Percentiles rank a stretch among this genome's conserved stretches.
These are phyloP conservation scores for Tetrastigma voinierianum DNA, from an alignment of 164 flowering plant species.

Conservation along the genomic window DNA sequence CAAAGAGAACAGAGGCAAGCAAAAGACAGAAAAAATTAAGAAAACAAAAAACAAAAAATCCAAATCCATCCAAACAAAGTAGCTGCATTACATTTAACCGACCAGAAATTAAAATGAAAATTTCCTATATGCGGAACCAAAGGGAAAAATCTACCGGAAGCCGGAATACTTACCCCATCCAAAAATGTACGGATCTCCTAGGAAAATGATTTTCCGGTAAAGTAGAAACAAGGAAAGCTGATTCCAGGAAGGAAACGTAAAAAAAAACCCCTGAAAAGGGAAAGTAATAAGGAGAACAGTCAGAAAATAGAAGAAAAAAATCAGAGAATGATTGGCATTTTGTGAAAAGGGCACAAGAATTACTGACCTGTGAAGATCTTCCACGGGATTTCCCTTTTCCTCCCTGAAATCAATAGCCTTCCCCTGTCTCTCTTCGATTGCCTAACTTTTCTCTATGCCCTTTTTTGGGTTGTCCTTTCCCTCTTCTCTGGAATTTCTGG, in stretches of 20 bases:
- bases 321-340: not conserved
- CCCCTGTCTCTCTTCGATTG: too few species aligned
- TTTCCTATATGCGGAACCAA: too few species aligned
- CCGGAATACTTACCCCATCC: slow-evolving; percentile 33
- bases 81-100: too few species aligned
- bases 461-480: not conserved
- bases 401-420: slow-evolving; percentile 6
- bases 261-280: slow-evolving; percentile 1
- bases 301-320: not conserved
- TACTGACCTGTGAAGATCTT: not conserved
- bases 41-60: too few species aligned
- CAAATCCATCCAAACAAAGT: too few species aligned
- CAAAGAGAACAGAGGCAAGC: too few species aligned
- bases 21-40: too few species aligned
- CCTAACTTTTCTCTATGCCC: too few species aligned
- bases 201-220: not conserved
- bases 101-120: too few species aligned
- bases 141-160: not conserved
- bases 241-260: slow-evolving; percentile 17
- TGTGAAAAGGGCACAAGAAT: not conserved
- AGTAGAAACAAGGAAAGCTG: slow-evolving; percentile 3
- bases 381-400: not conserved
- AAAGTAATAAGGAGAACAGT: not conserved
- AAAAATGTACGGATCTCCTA: not conserved
- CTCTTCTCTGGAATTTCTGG: not conserved